Base-by-base conservation (phyloP, 192 early-diverging fungal species). In the Coemansia sp. region DNA sequence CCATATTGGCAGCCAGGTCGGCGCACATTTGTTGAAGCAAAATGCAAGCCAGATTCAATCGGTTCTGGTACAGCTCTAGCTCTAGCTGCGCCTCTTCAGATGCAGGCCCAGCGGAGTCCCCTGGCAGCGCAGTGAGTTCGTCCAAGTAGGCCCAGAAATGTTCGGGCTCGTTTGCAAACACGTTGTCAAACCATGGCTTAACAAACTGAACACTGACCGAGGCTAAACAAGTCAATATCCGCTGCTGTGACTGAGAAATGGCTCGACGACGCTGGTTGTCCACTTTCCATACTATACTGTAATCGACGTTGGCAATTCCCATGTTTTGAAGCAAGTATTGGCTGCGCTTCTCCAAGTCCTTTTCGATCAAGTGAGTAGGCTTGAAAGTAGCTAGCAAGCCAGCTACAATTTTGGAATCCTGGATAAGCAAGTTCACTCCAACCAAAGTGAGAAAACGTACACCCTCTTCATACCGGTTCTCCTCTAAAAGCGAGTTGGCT, bases 21-120 rank as follows among this genome's bases (percentile, higher is more conserved):
- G 65, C 67, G 21, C 66, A 66, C 62, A 82, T 59, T 62, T 76
- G 79, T 62, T 82, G 64, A 3, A 76, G 57, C n/a, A 82, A 45
- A 3, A 76, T 9, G 16, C 73, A 67, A 8, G 74, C 73, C 9
- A 76, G 16, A 2, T 33, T 51, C 40, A 73, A n/a, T 28, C 79
- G 79, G 42, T 68, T 39, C 5, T 57, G 35, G 33, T 70, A 76
- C 67, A 82, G 69, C 42, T 76, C 70, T 20, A 59, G 34, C 40
- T 82, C 79, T 45, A 82, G 53, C 10, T 38, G 35, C 13, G 9
- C 9, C 11, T 59, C 65, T 6, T 40, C 45, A 5, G 16, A 8
- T 18, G 37, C 37, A 2, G 23, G 11, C 10, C 53, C 43, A 18
- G n/a, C 9, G 9, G 56, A 11, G 1, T 37, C 37, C 1, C 8